Percentiles rank a stretch among this genome's conserved stretches.
phyloP scores from a whole-genome alignment of 2,329 filamentous ascomycete species.

The Ophiostoma sp. region DNA sequence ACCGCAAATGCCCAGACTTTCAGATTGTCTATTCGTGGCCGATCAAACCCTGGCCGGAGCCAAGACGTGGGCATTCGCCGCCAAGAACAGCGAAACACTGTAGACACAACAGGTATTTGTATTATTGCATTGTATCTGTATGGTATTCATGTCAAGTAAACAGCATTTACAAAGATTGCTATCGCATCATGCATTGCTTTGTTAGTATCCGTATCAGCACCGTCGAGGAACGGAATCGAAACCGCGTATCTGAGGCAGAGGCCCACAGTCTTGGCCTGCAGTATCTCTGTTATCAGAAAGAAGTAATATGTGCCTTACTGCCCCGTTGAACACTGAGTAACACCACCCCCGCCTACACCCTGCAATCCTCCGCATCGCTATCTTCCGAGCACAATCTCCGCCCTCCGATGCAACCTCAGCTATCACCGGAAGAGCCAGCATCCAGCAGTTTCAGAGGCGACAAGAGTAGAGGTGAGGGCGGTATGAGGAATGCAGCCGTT shows the following conservation, averaged over 20 bases:
- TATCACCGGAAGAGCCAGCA: neutral
- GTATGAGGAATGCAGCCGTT: conserved; percentile 1
- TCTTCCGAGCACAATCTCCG: conserved; percentile 5
- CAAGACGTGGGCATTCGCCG: neutral
- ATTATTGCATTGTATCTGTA: neutral
- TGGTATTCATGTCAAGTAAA: neutral
- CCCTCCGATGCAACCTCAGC: neutral
- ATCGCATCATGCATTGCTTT: neutral
- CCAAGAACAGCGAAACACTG: conserved; percentile 5
- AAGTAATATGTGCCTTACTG: neutral
- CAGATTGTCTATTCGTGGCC: neutral
- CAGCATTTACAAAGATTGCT: neutral
- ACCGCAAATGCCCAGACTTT: conserved; percentile 8
- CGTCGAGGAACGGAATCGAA: neutral
- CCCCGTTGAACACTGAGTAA: neutral
- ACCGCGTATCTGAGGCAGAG: neutral
- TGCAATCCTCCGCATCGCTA: neutral
- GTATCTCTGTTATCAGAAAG: neutral
- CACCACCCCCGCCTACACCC: neutral
- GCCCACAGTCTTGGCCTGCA: neutral
- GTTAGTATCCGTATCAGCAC: neutral
- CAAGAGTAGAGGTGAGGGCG: neutral
- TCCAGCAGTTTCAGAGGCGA: neutral
- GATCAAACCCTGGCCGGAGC: conserved; percentile 4
- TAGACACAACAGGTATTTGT: neutral